A percentile compares a stretch with the other conserved stretches of the same genome.
Conservation (phyloP, 768 basidiomycete species). For the Hortiboletus flavorubellus region DNA sequence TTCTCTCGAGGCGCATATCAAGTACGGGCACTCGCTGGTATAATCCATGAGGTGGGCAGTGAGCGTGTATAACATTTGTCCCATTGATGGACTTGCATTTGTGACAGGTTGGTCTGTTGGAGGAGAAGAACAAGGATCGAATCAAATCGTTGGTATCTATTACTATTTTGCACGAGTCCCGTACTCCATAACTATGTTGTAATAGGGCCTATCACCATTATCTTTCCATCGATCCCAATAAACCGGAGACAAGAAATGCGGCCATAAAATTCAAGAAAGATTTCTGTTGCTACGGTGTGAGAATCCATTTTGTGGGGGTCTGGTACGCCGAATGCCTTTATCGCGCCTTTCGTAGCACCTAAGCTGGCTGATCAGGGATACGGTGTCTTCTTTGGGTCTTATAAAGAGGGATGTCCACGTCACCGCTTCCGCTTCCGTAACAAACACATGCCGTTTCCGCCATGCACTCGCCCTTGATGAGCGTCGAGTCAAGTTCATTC, state of each 20-base stretch:
- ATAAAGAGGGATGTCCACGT: constrained; percentile 1
- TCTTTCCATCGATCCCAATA: constrained; percentile 27
- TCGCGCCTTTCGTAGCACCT: not conserved
- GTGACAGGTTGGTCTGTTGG: not conserved
- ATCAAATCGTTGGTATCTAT: not conserved
- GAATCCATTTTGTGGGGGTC: constrained; percentile 34
- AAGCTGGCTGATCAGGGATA: constrained; percentile 4
- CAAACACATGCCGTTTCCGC: constrained; percentile 12
- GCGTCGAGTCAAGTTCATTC: constrained; percentile 13
- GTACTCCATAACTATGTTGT: not conserved
- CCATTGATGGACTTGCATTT: not conserved
- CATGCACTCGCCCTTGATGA: constrained; percentile 16
- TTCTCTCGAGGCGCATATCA: constrained; percentile 45
- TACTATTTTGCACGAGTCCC: not conserved
- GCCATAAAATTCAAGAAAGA: constrained; percentile 26
- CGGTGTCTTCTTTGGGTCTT: constrained; percentile 11
- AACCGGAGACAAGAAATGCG: not conserved
- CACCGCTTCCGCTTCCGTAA: constrained; percentile 3
- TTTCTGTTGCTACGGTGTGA: constrained; percentile 23
- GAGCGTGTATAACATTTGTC: too few species aligned
- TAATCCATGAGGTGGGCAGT: constrained; percentile 36
- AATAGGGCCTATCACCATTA: not conserved
- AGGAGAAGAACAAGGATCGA: not conserved
- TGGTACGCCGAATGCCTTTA: constrained; percentile 22
- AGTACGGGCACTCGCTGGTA: constrained; percentile 35